Conservation (phyloP, 108 stramenopile genomes). For the Cyclostephanos invisitatus region DNA sequence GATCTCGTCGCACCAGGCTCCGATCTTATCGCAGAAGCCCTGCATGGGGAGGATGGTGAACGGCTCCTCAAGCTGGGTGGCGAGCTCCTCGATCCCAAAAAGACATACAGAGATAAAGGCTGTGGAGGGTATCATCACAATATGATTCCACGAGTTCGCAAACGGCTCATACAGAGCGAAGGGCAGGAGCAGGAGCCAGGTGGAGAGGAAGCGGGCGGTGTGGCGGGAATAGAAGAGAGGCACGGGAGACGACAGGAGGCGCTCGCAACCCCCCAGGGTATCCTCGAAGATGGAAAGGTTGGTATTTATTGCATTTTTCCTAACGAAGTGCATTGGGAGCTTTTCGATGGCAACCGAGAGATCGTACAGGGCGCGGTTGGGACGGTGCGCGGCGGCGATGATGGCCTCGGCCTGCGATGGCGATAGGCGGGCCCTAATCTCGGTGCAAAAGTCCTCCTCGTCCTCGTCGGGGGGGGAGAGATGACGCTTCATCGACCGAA, state of each 20-base stretch:
- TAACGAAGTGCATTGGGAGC: slow-evolving; percentile 66
- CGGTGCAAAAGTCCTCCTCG: slow-evolving; percentile 48
- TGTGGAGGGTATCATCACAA: slow-evolving; percentile 65
- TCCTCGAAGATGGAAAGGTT: slow-evolving; percentile 68
- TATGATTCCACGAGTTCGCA: slow-evolving; percentile 64
- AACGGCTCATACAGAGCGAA: slow-evolving; percentile 70
- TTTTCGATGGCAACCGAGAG: slow-evolving; percentile 63
- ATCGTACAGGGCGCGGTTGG: slow-evolving; percentile 65
- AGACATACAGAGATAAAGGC: slow-evolving; percentile 56
- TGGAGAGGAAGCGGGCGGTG: slow-evolving; percentile 69
- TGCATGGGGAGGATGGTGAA: slow-evolving; percentile 82
- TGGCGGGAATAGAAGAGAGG: slow-evolving; percentile 71
- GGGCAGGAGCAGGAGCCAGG: slow-evolving; percentile 65
- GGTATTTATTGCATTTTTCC: slow-evolving; percentile 60
- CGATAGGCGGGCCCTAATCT: slow-evolving; percentile 50
- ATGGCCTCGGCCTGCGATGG: slow-evolving; percentile 54
- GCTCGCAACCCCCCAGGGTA: slow-evolving; percentile 57
- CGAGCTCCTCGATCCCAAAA: slow-evolving; percentile 83
- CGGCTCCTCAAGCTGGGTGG: slow-evolving; percentile 78
- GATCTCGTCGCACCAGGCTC: slow-evolving; percentile 39
- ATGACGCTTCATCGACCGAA: slow-evolving; percentile 66
- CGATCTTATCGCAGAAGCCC: slow-evolving; percentile 78
- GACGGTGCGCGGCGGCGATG: slow-evolving; percentile 59
- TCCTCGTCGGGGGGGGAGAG: slow-evolving; percentile 61
- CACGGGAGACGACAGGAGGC: slow-evolving; percentile 58